These are phyloP conservation scores for Amaranthus hypochondriacus DNA, from an alignment of 148 eudicot species.

Conservation along the genomic window DNA sequence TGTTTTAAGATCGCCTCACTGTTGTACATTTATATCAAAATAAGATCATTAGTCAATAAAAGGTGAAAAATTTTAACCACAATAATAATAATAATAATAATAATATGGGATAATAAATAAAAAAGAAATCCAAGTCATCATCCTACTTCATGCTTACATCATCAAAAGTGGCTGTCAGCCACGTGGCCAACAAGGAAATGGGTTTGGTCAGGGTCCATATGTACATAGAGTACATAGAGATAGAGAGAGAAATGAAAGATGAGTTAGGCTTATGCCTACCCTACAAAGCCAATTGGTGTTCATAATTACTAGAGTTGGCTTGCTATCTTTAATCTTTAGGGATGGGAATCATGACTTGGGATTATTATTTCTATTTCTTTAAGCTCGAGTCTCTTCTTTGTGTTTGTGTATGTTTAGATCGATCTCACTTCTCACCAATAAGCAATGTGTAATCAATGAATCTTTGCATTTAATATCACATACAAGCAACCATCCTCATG, in stretches of 20 bases:
- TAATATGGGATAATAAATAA: too few species aligned
- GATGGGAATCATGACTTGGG: neutral
- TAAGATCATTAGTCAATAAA: too few species aligned
- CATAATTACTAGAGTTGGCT: constrained; percentile 26
- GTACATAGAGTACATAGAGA: neutral
- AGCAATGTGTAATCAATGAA: neutral
- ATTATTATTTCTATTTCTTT: neutral
- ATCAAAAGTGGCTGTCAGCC: constrained; percentile 40
- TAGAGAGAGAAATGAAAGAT: neutral
- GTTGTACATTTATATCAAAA: too few species aligned
- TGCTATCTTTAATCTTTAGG: constrained; percentile 19
- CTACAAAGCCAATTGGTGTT: constrained; percentile 19
- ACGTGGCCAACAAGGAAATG: constrained; percentile 42
- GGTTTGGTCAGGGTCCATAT: constrained; percentile 38
- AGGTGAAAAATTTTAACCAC: too few species aligned
- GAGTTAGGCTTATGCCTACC: constrained; percentile 23
- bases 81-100: too few species aligned
- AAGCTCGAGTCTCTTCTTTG: neutral
- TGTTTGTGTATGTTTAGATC: neutral
- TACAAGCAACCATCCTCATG: neutral
- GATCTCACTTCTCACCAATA: constrained; percentile 7
- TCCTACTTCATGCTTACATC: constrained; percentile 79
- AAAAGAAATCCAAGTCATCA: constrained; percentile 16
- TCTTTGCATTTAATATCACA: neutral
- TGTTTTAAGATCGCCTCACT: too few species aligned